Evolutionary conservation across 805 yeast species (phyloP), one percentile per base, ranked within the genome.

Genomic region (Barnettozyma vustinii): DNA sequence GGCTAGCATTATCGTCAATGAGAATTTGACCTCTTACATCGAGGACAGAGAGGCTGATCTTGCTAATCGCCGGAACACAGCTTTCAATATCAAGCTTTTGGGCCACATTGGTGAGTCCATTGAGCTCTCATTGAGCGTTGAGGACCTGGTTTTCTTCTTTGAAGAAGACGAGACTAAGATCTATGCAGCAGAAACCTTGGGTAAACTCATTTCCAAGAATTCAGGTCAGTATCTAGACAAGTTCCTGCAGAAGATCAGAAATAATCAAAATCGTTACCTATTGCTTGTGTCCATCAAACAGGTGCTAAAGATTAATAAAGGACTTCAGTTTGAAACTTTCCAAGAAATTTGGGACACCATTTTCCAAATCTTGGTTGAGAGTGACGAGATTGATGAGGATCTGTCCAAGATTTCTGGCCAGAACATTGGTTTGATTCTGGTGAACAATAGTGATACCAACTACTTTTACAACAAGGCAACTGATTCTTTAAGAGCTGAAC

Each of bases 151-250:
- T 54, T 50, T 48, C 18, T 57, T 66, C 50, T 59, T 73, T 51
- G 56, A 60, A 4, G 61, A 69, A 10, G 75, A 73, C 35, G 62
- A 61, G 5, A 58, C 75, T 5, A 71, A 70, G 46, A 53, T 69
- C 8, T 76, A 77, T 20, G 73, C 84, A 1, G 76, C 84, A 1
- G 72, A 74, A 44, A 71, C 83, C 0, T 59, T 81, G 26, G 84
- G 87, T 1, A 71, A 74, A 12, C 60, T 79, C 21, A 67, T 76
- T 9, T 64, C 74, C 3, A 64, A 65, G 35, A 68, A 77, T 51
- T 56, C 72, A 7, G 56, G 61, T 1, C 60, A 53, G 5, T 71
- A 73, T 48, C 57, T 79, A n/a, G 68, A 73, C 0, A 40, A 50
- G 2, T 61, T 80, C 43, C 54, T 81, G 33, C 42, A 52, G 0